phyloP scores from a whole-genome alignment of 306 rosid genomes.

The Lathyrus aphaca region DNA sequence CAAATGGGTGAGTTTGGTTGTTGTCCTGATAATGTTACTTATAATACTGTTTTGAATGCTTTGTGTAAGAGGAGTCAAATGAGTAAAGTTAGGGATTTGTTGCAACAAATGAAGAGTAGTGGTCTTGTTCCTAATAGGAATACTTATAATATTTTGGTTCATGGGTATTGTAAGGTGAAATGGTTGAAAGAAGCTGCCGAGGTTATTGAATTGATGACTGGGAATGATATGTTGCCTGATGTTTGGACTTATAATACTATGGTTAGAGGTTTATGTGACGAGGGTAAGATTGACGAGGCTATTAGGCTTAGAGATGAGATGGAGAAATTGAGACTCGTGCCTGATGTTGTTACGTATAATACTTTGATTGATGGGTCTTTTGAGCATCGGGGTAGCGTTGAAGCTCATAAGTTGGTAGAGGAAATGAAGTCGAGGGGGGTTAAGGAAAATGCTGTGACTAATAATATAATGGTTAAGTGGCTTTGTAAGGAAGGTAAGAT shows the following conservation, averaged over 20 bases:
- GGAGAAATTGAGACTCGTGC: conserved; percentile 61
- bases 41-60: conserved; percentile 68
- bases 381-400: conserved; percentile 42
- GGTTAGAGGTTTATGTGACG: conserved; percentile 67
- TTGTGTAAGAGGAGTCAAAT: conserved; percentile 65
- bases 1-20: conserved; percentile 64
- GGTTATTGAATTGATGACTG: conserved; percentile 72
- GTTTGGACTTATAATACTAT: conserved; percentile 82
- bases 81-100: conserved; percentile 59
- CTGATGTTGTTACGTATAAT: conserved; percentile 85
- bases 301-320: conserved; percentile 67
- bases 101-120: conserved; percentile 60
- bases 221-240: conserved; percentile 56
- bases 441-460: conserved; percentile 60
- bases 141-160: conserved; percentile 74
- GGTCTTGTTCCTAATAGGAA: conserved; percentile 63
- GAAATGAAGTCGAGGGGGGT: conserved; percentile 69
- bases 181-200: conserved; percentile 72
- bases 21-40: conserved; percentile 68
- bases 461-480: conserved; percentile 86
- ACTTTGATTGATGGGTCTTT: conserved; percentile 80
- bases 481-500: conserved; percentile 73
- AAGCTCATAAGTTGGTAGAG: conserved; percentile 59
- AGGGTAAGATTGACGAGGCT: conserved; percentile 76
- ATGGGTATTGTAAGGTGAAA: conserved; percentile 78